These are phyloP conservation scores for Sequoiadendron giganteum DNA, from an alignment of 75 land plant genomes.

Conservation along the genomic window DNA sequence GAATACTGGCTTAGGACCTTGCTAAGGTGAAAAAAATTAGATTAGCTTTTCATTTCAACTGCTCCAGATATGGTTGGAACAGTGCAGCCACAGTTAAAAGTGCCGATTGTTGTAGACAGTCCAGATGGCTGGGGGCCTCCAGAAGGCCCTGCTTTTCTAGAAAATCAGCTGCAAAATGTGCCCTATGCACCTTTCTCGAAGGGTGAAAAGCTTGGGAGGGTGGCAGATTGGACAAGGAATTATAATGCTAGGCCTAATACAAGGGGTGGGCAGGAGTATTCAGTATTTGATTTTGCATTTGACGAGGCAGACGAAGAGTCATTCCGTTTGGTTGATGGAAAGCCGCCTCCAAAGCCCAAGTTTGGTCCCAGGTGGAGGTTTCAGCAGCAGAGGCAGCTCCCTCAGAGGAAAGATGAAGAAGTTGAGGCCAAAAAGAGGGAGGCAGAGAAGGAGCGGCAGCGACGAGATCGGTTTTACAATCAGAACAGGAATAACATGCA, in stretches of 20 bases:
- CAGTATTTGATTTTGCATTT: conserved; percentile 70
- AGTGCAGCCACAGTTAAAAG: conserved; percentile 41
- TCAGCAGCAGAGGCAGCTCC: conserved; percentile 68
- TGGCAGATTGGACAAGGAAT: conserved; percentile 89
- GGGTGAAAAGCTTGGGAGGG: conserved; percentile 87
- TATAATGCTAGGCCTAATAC: conserved; percentile 7
- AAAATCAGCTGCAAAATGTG: conserved; percentile 59
- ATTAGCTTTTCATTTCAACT: no score
- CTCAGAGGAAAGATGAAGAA: conserved; percentile 95
- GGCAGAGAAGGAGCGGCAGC: conserved; percentile 88
- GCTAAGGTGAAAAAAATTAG: no score
- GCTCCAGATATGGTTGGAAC: conserved; percentile 14
- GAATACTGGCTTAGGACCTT: no score
- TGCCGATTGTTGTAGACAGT: conserved; percentile 80
- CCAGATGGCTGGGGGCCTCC: conserved; percentile 98
- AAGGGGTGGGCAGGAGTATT: conserved; percentile 23
- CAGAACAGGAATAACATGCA: conserved; percentile 34
- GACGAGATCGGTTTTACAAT: conserved; percentile 65
- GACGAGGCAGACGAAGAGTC: conserved; percentile 74
- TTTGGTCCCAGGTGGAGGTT: conserved; percentile 79
- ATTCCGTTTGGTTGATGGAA: conserved; percentile 82
- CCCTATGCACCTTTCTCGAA: conserved; percentile 95
- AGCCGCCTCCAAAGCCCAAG: conserved; percentile 79
- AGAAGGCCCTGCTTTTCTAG: conserved; percentile 32
- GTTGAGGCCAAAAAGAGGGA: conserved; percentile 72